Evolutionary conservation across 139 green algal genomes (phyloP), one percentile per base, ranked within the genome.

Genomic region (Astrephomene gubernaculifera): DNA sequence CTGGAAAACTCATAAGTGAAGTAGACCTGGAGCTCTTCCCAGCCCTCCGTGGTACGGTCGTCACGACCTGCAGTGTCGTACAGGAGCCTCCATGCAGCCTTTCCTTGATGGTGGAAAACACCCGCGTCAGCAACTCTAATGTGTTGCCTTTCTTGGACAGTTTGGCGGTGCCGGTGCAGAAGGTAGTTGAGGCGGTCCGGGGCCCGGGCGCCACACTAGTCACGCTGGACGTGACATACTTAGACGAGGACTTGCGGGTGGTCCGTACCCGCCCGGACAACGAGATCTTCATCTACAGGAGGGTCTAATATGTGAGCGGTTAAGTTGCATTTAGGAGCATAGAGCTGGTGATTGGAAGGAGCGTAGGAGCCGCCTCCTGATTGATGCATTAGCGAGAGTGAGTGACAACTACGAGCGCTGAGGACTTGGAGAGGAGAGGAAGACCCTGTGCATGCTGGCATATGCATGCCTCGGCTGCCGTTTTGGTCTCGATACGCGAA

Each of bases 11-110:
- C 1, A 79, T 87, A 12, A 72, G 38, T 35, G 71, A 87, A 73
- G 86, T 90, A 17, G 80, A 90, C 38, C 49, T 90, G 41, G 76
- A 82, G 61, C 70, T 89, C 17, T 90, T 90, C 49, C 86, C 86
- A 44, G 86, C 38, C 33, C 35, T 86, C 24, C 70, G 63, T 10
- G 86, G 86, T 53, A 73, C 43, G 2, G 86, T 90, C 49, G 86
- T 90, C 38, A 90, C 86, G 31, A 87, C 86, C 38, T 80, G 71
- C 49, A 68, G 2, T n/a, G 82, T 90, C 0, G n/a, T 33, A 27
- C 54, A 57, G 54, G 81, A 67, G 52, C 54, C 65, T n/a, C 79
- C 80, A 21, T 53, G 38, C n/a, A 74, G 69, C 38, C 74, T 87
- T 38, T 14, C 39, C 9, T 72, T 87, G 1, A 90, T 81, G 38